These are phyloP conservation scores for Telfairia occidentalis DNA, from an alignment of 331 rosid genomes.

Conservation along the genomic window DNA sequence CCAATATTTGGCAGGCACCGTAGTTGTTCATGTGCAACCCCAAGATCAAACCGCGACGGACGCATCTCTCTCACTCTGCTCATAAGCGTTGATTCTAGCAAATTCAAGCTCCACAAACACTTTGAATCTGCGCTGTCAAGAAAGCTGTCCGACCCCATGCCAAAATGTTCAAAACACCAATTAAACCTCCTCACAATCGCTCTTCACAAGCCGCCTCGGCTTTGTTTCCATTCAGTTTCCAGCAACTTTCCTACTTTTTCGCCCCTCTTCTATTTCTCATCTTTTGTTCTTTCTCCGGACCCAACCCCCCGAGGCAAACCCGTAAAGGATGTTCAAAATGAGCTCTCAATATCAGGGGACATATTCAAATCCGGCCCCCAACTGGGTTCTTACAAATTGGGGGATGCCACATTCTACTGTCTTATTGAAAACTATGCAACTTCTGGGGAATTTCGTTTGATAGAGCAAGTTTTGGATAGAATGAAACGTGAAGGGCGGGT, in stretches of 20 bases:
- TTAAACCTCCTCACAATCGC: conserved; percentile 24
- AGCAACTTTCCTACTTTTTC: conserved; percentile 16
- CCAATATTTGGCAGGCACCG: no score
- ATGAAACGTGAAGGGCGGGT: conserved; percentile 60
- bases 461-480: conserved; percentile 46
- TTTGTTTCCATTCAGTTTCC: conserved; percentile 14
- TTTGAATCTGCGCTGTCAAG: not conserved
- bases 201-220: conserved; percentile 10
- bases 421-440: conserved; percentile 50
- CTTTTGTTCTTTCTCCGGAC: conserved; percentile 13
- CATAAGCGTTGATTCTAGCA: not conserved
- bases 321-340: not conserved
- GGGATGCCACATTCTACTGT: conserved; percentile 68
- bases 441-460: conserved; percentile 41
- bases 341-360: conserved; percentile 34
- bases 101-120: not conserved
- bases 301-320: conserved; percentile 13
- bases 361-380: conserved; percentile 48
- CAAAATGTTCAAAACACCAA: conserved; percentile 33
- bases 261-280: conserved; percentile 17
- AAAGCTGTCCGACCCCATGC: conserved; percentile 30
- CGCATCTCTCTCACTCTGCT: not conserved
- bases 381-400: conserved; percentile 55
- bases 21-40: not conserved
- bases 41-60: not conserved